Evolutionary conservation across 148 eudicot genomes (phyloP).

Genomic region (Rhododendron henanense): DNA sequence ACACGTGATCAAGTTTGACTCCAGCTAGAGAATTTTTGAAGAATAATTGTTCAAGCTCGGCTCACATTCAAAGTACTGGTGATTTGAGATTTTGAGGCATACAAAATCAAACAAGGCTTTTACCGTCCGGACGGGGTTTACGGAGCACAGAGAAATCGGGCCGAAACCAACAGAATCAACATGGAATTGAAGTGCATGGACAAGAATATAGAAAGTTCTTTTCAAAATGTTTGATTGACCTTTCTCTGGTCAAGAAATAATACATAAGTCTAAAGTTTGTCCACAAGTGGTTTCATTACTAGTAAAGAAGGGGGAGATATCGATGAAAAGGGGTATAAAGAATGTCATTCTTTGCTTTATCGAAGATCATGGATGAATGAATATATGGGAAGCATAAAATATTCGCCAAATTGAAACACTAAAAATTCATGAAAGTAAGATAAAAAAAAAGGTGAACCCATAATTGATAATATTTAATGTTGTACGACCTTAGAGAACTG

Average conservation of each 20-base stretch:
- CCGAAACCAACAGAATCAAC: background rate
- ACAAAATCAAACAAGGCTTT: no score
- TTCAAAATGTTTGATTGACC: background rate
- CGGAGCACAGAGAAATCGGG: no score
- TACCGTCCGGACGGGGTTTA: no score
- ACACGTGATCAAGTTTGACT: no score
- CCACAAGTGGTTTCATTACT: background rate
- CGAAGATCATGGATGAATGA: background rate
- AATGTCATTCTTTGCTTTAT: constrained; percentile 6
- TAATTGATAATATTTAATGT: background rate
- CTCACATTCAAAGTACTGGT: no score
- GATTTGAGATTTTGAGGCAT: no score
- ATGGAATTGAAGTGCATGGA: background rate
- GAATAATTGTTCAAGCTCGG: no score
- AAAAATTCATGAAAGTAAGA: background rate
- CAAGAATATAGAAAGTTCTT: constrained; percentile 1
- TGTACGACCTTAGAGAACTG: background rate
- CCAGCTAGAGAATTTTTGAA: no score
- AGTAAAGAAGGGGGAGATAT: background rate
- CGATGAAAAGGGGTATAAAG: background rate
- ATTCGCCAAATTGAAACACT: background rate
- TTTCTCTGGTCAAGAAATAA: background rate
- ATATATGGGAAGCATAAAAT: background rate
- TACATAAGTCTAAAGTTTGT: background rate
- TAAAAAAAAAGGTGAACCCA: no score